phyloP scores from a whole-genome alignment of 306 rosid species.

The Hippophae gyantsensis region DNA sequence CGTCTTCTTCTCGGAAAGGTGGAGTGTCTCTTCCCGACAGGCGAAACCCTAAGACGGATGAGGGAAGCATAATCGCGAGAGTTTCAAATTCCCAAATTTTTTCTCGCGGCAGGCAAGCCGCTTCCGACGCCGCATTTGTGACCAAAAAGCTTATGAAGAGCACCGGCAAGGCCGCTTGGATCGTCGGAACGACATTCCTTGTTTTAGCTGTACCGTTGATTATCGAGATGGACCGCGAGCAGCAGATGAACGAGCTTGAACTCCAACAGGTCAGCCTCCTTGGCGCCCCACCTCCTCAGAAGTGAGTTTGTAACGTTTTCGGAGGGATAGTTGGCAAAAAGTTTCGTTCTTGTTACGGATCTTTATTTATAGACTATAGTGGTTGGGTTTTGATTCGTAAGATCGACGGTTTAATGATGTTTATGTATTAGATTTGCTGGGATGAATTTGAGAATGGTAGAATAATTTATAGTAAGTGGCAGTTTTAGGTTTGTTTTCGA shows the following conservation, averaged over 20 bases:
- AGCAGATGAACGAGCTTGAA: constrained; percentile 82
- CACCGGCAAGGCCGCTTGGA: constrained; percentile 96
- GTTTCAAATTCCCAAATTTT: constrained; percentile 47
- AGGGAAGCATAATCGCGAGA: constrained; percentile 29
- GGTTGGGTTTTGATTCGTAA: not conserved
- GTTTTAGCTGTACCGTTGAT: constrained; percentile 74
- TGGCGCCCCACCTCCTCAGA: constrained; percentile 43
- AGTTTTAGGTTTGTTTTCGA: no score
- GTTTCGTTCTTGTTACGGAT: not conserved
- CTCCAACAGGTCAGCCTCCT: constrained; percentile 91
- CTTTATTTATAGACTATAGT: not conserved
- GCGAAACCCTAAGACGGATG: constrained; percentile 32
- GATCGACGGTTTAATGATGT: no score
- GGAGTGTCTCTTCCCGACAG: constrained; percentile 78
- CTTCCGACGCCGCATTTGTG: constrained; percentile 51
- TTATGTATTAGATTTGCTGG: no score
- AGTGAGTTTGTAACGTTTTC: constrained; percentile 28
- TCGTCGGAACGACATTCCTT: constrained; percentile 79
- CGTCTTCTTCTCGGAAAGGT: constrained; percentile 60
- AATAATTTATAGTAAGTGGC: no score
- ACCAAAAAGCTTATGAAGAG: constrained; percentile 62
- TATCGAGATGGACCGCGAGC: constrained; percentile 96
- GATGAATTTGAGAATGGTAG: no score
- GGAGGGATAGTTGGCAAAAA: not conserved
- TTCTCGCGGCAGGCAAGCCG: constrained; percentile 47